phyloP scores from a whole-genome alignment of 2,329 filamentous ascomycete genomes.

The Ceratocystis ficicola region DNA sequence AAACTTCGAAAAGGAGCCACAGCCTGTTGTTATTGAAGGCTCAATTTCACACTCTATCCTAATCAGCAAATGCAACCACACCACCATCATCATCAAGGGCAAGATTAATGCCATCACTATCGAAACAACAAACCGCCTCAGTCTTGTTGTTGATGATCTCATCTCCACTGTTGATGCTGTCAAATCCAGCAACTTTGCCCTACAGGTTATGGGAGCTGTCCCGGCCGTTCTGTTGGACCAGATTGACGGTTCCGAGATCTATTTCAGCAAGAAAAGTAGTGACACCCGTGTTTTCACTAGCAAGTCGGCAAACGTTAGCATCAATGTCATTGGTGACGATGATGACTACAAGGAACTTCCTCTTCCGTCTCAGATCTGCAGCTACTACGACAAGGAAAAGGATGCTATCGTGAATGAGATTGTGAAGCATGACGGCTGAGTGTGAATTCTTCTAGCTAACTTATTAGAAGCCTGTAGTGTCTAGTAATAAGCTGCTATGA shows the following conservation, averaged over 20 bases:
- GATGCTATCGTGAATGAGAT: conserved; percentile 81
- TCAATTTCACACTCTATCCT: conserved; percentile 78
- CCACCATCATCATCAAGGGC: conserved; percentile 75
- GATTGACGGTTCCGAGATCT: conserved; percentile 79
- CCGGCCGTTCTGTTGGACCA: conserved; percentile 88
- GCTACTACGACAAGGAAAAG: conserved; percentile 55
- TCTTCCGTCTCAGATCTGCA: conserved; percentile 78
- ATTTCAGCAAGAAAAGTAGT: conserved; percentile 68
- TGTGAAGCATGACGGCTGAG: conserved; percentile 77
- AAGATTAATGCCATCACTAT: conserved; percentile 96
- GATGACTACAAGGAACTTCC: conserved; percentile 81
- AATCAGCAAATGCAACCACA: conserved; percentile 83
- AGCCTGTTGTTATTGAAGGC: conserved; percentile 70
- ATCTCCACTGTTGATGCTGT: conserved; percentile 90
- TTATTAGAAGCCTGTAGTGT: not conserved
- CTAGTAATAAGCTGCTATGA: not conserved
- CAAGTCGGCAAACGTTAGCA: conserved; percentile 77
- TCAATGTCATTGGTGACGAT: conserved; percentile 61
- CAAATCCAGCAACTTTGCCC: conserved; percentile 84
- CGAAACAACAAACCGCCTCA: conserved; percentile 76
- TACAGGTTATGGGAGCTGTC: conserved; percentile 78
- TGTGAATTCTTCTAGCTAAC: not conserved
- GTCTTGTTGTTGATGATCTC: conserved; percentile 76
- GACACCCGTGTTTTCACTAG: conserved; percentile 75
- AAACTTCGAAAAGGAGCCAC: conserved; percentile 68